Evolutionary conservation across 805 yeast genomes (phyloP).

Genomic region (Candida anglica): DNA sequence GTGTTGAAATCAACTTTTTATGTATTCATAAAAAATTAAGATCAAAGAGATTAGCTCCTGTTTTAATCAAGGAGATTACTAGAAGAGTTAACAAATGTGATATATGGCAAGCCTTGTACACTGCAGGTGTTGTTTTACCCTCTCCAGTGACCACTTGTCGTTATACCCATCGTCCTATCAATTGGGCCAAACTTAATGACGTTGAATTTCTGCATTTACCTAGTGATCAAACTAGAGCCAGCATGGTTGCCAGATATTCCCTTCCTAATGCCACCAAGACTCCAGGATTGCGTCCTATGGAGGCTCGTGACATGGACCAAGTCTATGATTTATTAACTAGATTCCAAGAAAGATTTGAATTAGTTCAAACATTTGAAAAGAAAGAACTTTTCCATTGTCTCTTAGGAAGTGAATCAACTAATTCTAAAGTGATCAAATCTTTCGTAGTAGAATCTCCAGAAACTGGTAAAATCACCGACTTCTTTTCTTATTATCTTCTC

Average conservation of each 20-base stretch:
- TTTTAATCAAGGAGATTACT: conserved; percentile 89
- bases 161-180: conserved; percentile 89
- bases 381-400: conserved; percentile 83
- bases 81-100: conserved; percentile 80
- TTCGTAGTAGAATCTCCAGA: conserved; percentile 66
- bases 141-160: conserved; percentile 88
- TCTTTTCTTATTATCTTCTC: conserved; percentile 81
- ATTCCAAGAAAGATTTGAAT: conserved; percentile 68
- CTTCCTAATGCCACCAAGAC: conserved; percentile 49
- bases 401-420: conserved; percentile 40
- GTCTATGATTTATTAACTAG: conserved; percentile 55
- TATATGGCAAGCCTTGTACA: conserved; percentile 94
- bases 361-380: conserved; percentile 64
- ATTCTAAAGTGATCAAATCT: conserved; percentile 60
- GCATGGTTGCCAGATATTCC: conserved; percentile 60
- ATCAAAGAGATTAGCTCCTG: conserved; percentile 91
- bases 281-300: conserved; percentile 56
- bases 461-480: conserved; percentile 73
- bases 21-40: conserved; percentile 93
- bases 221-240: conserved; percentile 57
- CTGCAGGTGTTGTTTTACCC: conserved; percentile 89
- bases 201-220: conserved; percentile 89
- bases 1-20: conserved; percentile 89
- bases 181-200: conserved; percentile 85
- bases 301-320: conserved; percentile 56